Evolutionary conservation across 352 stramenopile genomes (phyloP).

Genomic region (Phytophthora pini): DNA sequence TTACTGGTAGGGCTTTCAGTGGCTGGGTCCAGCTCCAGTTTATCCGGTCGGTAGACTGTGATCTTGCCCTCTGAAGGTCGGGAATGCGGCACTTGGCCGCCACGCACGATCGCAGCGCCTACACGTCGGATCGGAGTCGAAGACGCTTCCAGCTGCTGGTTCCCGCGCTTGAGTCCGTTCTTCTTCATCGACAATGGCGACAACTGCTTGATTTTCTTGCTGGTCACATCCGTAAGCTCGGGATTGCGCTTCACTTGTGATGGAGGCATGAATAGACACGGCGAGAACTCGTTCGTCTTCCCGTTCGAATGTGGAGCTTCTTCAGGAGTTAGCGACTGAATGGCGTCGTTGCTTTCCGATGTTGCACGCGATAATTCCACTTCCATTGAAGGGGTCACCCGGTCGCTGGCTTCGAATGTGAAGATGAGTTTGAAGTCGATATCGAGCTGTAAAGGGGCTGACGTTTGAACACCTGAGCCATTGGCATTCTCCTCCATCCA

Average conservation of each 20-base stretch:
- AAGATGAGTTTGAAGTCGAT: conserved; percentile 56
- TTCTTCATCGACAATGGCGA: conserved; percentile 13
- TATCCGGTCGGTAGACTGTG: conserved; percentile 38
- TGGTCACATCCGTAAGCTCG: conserved; percentile 8
- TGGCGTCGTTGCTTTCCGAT: conserved; percentile 16
- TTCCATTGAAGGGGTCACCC: conserved; percentile 27
- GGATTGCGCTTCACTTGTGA: conserved; percentile 16
- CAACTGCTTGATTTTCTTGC: conserved; percentile 8
- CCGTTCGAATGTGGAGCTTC: background rate
- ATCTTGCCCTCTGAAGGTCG: conserved; percentile 35
- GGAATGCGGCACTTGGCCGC: conserved; percentile 8
- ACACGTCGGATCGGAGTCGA: conserved; percentile 31
- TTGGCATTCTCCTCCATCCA: conserved; percentile 53
- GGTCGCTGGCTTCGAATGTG: conserved; percentile 38
- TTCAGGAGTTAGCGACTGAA: conserved; percentile 15
- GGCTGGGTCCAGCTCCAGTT: conserved; percentile 27
- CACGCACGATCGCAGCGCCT: conserved; percentile 24
- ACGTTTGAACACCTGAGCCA: conserved; percentile 10
- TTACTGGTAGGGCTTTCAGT: conserved; percentile 8
- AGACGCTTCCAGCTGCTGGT: conserved; percentile 9
- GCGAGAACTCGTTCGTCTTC: conserved; percentile 15
- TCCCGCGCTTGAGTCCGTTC: conserved; percentile 17
- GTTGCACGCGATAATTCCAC: conserved; percentile 11
- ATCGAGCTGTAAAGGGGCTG: conserved; percentile 29
- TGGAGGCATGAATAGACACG: conserved; percentile 40